phyloP scores from a whole-genome alignment of 805 yeast species.

The Metschnikowia picachoensis region DNA sequence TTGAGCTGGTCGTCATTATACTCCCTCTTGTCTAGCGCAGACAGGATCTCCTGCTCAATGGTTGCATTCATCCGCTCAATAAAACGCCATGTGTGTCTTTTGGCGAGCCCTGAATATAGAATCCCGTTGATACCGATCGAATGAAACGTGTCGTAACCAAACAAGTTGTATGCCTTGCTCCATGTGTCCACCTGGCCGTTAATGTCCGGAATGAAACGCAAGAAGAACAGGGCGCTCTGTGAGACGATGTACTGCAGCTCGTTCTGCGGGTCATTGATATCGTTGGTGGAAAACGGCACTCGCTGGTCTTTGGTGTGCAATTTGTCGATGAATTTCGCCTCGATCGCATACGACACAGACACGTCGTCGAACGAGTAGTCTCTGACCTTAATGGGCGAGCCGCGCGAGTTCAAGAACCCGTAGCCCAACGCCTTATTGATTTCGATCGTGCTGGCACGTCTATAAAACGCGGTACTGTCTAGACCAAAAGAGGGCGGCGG shows the following conservation, averaged over 20 bases:
- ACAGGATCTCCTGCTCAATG: constrained; percentile 37
- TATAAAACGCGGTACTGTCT: constrained; percentile 35
- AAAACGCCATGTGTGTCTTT: constrained; percentile 31
- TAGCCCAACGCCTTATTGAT: constrained; percentile 47
- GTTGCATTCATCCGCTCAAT: constrained; percentile 26
- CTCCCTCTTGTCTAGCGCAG: constrained; percentile 26
- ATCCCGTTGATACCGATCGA: constrained; percentile 35
- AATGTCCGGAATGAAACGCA: constrained; percentile 39
- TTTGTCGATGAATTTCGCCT: constrained; percentile 52
- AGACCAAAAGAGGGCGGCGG: constrained; percentile 44
- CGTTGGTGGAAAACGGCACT: constrained; percentile 29
- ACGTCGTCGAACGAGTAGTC: constrained; percentile 44
- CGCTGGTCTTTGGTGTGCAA: constrained; percentile 28
- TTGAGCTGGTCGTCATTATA: constrained; percentile 28
- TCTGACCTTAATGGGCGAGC: constrained; percentile 49
- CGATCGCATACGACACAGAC: constrained; percentile 49
- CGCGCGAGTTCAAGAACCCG: constrained; percentile 47
- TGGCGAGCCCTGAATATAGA: constrained; percentile 23
- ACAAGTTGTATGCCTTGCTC: constrained; percentile 23
- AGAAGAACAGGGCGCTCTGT: constrained; percentile 31
- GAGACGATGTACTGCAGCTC: constrained; percentile 34
- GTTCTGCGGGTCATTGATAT: constrained; percentile 35
- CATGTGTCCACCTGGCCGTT: constrained; percentile 25
- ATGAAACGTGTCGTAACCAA: constrained; percentile 26
- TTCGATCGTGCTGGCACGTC: constrained; percentile 31